Evolutionary conservation across 768 basidiomycete genomes (phyloP), one percentile per base, ranked within the genome.

Genomic region (Phlebiopsis flavidoalba): DNA sequence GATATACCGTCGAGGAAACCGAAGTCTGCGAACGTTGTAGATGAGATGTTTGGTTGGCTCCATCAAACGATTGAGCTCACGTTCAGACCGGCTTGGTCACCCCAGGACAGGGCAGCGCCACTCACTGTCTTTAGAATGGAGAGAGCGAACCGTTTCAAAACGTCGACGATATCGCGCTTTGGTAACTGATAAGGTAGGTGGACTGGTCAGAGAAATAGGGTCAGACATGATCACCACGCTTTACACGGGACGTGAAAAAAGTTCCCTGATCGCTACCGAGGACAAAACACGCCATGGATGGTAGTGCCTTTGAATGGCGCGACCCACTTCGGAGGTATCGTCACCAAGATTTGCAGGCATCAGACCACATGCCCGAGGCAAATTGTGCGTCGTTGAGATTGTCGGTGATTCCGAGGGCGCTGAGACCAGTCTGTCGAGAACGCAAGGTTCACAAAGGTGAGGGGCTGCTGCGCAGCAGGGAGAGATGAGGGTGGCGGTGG

Each of bases 1-100:
- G 60, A 59, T 45, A 70, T 66, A 46, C 69, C 69, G 50, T 70
- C 69, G n/a, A 64, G 48, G 52, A 55, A 70, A 3, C 69, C 69
- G 37, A 70, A 70, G 63, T 67, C 64, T 63, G 37, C 1, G 17
- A 10, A 8, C 3, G 6, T 31, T 31, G 6, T 6, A 3, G 26
- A 31, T 31, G 26, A 31, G 26, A 31, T 31, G 6, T 31, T 31
- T 31, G 26, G 26, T 31, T 31, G 3, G 6, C 26, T 6, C 26
- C 26, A 36, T 24, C 57, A n/a, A 60, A 17, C 17, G n/a, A 55
- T 8, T 26, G 7, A 11, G 19, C 61, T 54, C 33, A 62, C 61
- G 61, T 35, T 70, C 69, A 47, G 69, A 11, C 69, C 67, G 21
- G 59, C 63, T 43, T 65, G 57, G 8, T 46, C 35, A 2, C 64